Base-by-base conservation (phyloP, 1,284 basidiomycete species). In the Cutaneotrichosporon arboriforme region DNA sequence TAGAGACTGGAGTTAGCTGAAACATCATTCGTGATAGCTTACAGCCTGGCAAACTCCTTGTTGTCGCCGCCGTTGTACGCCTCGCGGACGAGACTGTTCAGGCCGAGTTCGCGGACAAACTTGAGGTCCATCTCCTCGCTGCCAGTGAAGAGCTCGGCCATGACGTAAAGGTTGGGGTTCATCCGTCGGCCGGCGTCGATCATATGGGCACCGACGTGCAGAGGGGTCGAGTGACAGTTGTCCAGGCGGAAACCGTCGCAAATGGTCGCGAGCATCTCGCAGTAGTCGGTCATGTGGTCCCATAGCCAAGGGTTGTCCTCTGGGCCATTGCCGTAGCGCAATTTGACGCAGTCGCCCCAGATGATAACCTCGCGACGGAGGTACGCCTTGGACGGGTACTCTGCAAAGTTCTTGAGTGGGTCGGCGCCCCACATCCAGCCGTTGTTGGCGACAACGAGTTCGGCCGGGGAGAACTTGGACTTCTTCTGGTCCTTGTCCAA, bases 351-450 rank as follows among this genome's bases (percentile, higher is more conserved):
- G 74, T 98, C 96, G 39, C 86, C 85, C 94, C 94, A 98, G 17
- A 87, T 90, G 63, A 98, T 97, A 46, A 98, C 90, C 74, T 97
- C 90, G 48, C 94, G 86, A 26, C 91, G 85, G 44, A 97, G 81
- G 73, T 98, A 98, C 1, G 92, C 88, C 71, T 94, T 94, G n/a
- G 93, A 97, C 1, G 88, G 87, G 45, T 83, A 83, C n/a, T 90
- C 82, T 9, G 93, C 94, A 76, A 98, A 98, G 77, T 97, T 96
- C 60, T 85, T 81, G 18, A 98, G 80, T 0, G 94, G 94, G 72
- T 98, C 86, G 2, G 94, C 93, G 55, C 87, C 80, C 94, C 94
- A 98, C 64, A 98, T 94, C 94, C 94, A 98, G 8, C 94, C 94
- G 67, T 98, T 98, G 76, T 97, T 97, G 5, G 94, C 94, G 26